These are phyloP conservation scores for Aspergillus nidulans DNA, from an alignment of 495 filamentous ascomycete genomes.

Conservation along the genomic window DNA sequence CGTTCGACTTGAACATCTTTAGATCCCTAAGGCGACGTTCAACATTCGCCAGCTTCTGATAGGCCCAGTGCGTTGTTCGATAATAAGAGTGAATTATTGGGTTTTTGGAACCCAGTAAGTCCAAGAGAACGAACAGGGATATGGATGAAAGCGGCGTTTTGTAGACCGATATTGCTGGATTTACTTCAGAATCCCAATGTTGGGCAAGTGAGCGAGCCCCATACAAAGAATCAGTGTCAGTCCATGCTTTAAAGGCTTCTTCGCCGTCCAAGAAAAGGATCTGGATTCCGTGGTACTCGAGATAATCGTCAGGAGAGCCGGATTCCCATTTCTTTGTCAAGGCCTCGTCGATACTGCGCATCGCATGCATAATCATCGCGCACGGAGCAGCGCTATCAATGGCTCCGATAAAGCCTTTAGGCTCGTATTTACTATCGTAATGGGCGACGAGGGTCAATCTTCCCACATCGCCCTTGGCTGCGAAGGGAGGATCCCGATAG, in stretches of 20 bases:
- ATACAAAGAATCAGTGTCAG: slow-evolving; percentile 75
- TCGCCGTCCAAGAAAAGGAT: slow-evolving; percentile 90
- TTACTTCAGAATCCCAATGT: slow-evolving; percentile 60
- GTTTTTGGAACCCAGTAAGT: slow-evolving; percentile 69
- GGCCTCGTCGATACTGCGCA: slow-evolving; percentile 71
- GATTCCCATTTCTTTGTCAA: slow-evolving; percentile 75
- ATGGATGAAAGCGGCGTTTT: slow-evolving; percentile 72
- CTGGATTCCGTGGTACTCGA: slow-evolving; percentile 80
- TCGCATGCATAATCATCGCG: slow-evolving; percentile 84
- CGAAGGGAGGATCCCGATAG: slow-evolving; percentile 85
- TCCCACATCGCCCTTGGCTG: slow-evolving; percentile 64
- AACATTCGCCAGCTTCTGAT: slow-evolving; percentile 60
- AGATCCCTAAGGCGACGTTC: slow-evolving; percentile 66
- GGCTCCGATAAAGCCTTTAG: slow-evolving; percentile 87
- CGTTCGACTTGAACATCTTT: slow-evolving; percentile 47
- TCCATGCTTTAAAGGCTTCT: slow-evolving; percentile 83
- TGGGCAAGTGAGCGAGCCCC: slow-evolving; percentile 76
- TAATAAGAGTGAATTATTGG: slow-evolving; percentile 80
- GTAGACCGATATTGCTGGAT: slow-evolving; percentile 69
- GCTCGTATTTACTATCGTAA: slow-evolving; percentile 82
- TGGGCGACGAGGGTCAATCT: slow-evolving; percentile 86
- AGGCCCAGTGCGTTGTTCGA: slow-evolving; percentile 89
- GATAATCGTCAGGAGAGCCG: slow-evolving; percentile 46
- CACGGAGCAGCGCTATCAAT: slow-evolving; percentile 91
- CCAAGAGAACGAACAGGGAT: slow-evolving; percentile 85